Conservation (phyloP, 2,329 filamentous ascomycete genomes). For the Sporothrix pseudoabietina region DNA sequence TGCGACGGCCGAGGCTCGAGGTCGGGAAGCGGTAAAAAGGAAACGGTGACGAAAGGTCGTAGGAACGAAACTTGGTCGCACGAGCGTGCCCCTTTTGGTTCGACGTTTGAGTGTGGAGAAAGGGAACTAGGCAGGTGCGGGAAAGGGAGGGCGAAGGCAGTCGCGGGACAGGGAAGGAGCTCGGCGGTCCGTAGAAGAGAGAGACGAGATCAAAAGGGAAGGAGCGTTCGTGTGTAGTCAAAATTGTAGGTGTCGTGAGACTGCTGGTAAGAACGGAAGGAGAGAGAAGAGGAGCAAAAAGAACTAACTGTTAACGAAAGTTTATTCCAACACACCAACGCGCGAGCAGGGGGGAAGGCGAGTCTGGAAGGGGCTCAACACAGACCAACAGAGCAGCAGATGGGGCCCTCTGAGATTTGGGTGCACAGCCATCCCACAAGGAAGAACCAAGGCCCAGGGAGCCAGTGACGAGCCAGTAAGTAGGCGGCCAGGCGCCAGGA, state of each 20-base stretch:
- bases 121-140: neutral
- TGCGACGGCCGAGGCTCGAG: neutral
- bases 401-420: conserved; percentile 14
- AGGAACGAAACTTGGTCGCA: conserved; percentile 17
- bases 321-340: conserved; percentile 21
- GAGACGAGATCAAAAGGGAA: neutral
- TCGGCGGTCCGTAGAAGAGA: neutral
- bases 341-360: conserved; percentile 19
- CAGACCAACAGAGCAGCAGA: too few relatives aligned
- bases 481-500: conserved; percentile 9
- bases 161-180: neutral
- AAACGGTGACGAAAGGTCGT: neutral
- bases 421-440: conserved; percentile 21
- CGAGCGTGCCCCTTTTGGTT: conserved; percentile 22
- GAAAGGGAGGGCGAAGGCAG: neutral
- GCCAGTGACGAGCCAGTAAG: too few relatives aligned
- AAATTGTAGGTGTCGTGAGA: neutral
- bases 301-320: neutral
- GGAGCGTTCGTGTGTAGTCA: conserved; percentile 2
- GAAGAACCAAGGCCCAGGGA: conserved; percentile 1
- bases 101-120: conserved; percentile 16
- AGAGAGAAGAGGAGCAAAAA: conserved; percentile 3
- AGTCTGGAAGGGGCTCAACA: conserved; percentile 19
- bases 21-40: neutral
- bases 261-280: neutral